phyloP scores from a whole-genome alignment of 2,329 filamentous ascomycete genomes.

The Calonectria pseudoreteaudii region DNA sequence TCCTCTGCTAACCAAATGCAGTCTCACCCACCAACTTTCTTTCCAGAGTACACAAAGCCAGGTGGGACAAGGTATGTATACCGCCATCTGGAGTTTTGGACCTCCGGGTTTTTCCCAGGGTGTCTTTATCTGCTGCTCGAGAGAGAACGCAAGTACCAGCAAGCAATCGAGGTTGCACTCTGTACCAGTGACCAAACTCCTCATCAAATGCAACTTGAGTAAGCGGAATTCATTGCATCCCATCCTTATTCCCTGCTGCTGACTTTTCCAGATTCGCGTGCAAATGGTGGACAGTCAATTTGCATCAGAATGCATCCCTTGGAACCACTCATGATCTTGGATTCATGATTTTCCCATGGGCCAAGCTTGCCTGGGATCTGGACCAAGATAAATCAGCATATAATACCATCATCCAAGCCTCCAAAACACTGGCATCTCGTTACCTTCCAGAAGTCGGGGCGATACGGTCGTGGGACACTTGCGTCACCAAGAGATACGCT shows the following conservation, averaged over 20 bases:
- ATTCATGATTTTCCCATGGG: slow-evolving; percentile 57
- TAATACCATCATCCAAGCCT: slow-evolving; percentile 48
- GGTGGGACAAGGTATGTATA: slow-evolving; percentile 52
- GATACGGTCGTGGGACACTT: slow-evolving; percentile 58
- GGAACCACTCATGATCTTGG: slow-evolving; percentile 56
- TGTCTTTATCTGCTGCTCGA: slow-evolving; percentile 56
- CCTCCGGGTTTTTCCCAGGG: slow-evolving; percentile 61
- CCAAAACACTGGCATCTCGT: slow-evolving; percentile 51
- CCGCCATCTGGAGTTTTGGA: slow-evolving; percentile 58
- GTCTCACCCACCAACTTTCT: slow-evolving; percentile 36
- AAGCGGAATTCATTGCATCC: neutral
- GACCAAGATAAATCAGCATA: slow-evolving; percentile 50
- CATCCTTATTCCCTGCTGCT: neutral
- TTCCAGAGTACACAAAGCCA: slow-evolving; percentile 54
- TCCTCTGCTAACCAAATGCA: neutral
- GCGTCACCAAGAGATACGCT: slow-evolving; percentile 52
- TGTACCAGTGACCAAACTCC: slow-evolving; percentile 17
- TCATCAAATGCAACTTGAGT: slow-evolving; percentile 44
- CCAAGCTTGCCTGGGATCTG: slow-evolving; percentile 52
- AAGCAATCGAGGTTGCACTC: neutral
- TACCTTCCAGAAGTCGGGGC: slow-evolving; percentile 49
- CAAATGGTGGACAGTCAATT: slow-evolving; percentile 55
- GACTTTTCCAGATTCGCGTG: slow-evolving; percentile 43
- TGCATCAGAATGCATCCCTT: slow-evolving; percentile 50
- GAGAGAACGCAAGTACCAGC: slow-evolving; percentile 41